Conservation (phyloP, 768 basidiomycete genomes). For the Multifurca ochricompacta region DNA sequence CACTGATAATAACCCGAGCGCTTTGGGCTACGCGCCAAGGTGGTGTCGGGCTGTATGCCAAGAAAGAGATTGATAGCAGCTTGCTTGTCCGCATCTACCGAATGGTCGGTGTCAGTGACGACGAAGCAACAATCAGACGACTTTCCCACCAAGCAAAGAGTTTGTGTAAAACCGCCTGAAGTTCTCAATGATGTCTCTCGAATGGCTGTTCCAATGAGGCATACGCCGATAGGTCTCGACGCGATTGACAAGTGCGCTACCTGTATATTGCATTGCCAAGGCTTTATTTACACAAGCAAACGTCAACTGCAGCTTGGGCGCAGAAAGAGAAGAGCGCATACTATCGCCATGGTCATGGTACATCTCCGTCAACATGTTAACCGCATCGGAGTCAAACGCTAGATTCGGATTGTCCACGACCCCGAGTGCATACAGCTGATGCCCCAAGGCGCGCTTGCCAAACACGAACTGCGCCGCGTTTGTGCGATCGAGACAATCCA, state of each 20-base stretch:
- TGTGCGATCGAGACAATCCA: conserved; percentile 94
- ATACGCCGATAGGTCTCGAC: conserved; percentile 94
- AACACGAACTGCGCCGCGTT: conserved; percentile 97
- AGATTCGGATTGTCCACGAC: conserved; percentile 80
- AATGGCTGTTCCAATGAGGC: conserved; percentile 97
- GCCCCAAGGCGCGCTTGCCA: conserved; percentile 88
- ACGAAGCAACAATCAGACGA: background rate
- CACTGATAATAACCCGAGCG: conserved; percentile 78
- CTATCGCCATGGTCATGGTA: conserved; percentile 97
- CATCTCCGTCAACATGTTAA: conserved; percentile 97
- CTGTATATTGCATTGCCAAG: conserved; percentile 93
- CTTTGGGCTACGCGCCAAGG: conserved; percentile 39
- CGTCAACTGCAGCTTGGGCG: background rate
- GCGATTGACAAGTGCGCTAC: conserved; percentile 90
- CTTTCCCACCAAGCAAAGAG: conserved; percentile 66
- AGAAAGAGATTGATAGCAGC: conserved; percentile 97
- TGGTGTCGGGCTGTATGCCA: conserved; percentile 51
- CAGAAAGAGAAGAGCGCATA: conserved; percentile 32
- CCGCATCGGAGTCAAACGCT: conserved; percentile 87
- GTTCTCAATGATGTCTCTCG: conserved; percentile 92
- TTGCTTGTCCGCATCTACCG: conserved; percentile 90
- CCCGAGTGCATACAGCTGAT: conserved; percentile 92
- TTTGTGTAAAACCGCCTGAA: conserved; percentile 93
- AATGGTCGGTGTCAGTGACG: background rate
- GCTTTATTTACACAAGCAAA: conserved; percentile 37